phyloP scores from a whole-genome alignment of 2,329 filamentous ascomycete genomes.

The Periglandula ipomoeae region DNA sequence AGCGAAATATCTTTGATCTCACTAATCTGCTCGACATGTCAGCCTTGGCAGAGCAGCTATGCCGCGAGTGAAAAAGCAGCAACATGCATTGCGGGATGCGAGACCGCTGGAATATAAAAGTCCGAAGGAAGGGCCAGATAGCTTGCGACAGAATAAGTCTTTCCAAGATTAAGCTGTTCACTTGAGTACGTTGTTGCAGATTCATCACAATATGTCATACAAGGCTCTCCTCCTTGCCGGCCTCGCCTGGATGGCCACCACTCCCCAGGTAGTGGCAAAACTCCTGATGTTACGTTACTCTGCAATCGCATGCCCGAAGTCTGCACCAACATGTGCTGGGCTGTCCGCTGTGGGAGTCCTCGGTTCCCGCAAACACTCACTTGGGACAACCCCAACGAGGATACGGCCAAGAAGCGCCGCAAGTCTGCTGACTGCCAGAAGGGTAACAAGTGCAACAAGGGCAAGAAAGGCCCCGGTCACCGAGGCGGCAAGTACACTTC shows the following conservation, averaged over 20 bases:
- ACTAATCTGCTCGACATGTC: neutral
- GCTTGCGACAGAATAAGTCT: too few species aligned
- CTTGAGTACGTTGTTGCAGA: neutral
- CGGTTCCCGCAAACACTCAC: slow-evolving; percentile 7
- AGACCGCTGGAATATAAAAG: too few species aligned
- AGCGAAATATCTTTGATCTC: too few species aligned
- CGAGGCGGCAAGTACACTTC: slow-evolving; percentile 7
- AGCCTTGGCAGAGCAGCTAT: too few species aligned
- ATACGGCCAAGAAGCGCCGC: neutral
- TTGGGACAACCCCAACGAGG: neutral
- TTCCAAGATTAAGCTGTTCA: too few species aligned
- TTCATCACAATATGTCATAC: neutral
- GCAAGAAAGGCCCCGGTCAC: slow-evolving; percentile 9
- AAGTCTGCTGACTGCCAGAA: slow-evolving; percentile 9
- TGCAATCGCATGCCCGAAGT: neutral
- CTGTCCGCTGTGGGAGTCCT: slow-evolving; percentile 13
- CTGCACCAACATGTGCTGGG: slow-evolving; percentile 17
- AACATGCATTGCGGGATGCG: too few species aligned
- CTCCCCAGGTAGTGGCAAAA: neutral
- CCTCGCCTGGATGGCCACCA: neutral
- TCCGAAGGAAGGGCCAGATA: too few species aligned
- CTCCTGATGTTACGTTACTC: neutral
- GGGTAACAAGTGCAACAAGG: slow-evolving; percentile 10
- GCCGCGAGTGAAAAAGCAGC: too few species aligned
- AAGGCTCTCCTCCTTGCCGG: neutral